Conservation (phyloP, 768 basidiomycete genomes). For the Mycena maculata region DNA sequence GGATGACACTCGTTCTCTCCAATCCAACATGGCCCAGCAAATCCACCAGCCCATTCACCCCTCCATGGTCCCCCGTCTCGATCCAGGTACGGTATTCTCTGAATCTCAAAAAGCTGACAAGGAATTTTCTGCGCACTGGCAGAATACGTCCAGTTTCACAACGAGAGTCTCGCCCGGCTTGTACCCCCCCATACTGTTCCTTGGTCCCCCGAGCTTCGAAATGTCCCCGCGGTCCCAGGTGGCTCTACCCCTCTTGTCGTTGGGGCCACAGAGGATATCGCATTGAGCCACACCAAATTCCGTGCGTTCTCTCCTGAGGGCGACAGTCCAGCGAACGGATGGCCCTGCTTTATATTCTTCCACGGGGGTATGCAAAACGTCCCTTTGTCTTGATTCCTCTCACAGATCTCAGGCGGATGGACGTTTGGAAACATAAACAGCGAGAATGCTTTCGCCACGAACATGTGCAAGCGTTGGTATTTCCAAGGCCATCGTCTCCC, state of each 20-base stretch:
- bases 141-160: slow-evolving; percentile 77
- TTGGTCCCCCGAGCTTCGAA: slow-evolving; percentile 71
- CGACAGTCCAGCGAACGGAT: slow-evolving; percentile 61
- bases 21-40: slow-evolving; percentile 26
- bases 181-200: slow-evolving; percentile 66
- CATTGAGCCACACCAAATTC: slow-evolving; percentile 63
- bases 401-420: slow-evolving; percentile 70
- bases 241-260: slow-evolving; percentile 67
- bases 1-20: neutral
- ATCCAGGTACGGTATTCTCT: too few relatives aligned
- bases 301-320: slow-evolving; percentile 75
- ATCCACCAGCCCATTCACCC: slow-evolving; percentile 69
- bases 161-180: slow-evolving; percentile 56
- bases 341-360: slow-evolving; percentile 81
- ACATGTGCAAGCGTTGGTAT: slow-evolving; percentile 65
- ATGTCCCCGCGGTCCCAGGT: slow-evolving; percentile 65
- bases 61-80: slow-evolving; percentile 65
- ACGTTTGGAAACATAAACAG: slow-evolving; percentile 73
- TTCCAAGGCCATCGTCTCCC: neutral
- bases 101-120: too few relatives aligned
- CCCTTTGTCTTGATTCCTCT: neutral
- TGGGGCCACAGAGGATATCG: slow-evolving; percentile 64
- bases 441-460: slow-evolving; percentile 71
- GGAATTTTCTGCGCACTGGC: too few relatives aligned
- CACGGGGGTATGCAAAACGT: slow-evolving; percentile 67